phyloP scores from a whole-genome alignment of 1,139 yeast genomes.

The Scheffersomyces titani region DNA sequence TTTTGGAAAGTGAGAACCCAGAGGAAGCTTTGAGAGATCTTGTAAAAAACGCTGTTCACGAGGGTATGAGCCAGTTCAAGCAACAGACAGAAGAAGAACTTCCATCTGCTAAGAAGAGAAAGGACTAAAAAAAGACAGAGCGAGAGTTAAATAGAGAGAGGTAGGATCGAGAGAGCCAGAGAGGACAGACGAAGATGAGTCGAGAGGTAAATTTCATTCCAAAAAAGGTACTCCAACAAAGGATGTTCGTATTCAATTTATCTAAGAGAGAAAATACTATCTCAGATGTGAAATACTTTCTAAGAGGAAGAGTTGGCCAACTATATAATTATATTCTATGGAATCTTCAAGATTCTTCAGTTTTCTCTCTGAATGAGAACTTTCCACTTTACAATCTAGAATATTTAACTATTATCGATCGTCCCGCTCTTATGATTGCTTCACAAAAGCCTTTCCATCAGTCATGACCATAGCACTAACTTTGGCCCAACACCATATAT shows the following conservation, averaged over 20 bases:
- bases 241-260: background rate
- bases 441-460: background rate
- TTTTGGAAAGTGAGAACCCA: constrained; percentile 74
- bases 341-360: no score
- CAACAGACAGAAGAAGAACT: constrained; percentile 14
- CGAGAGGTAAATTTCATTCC: background rate
- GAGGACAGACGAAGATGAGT: background rate
- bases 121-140: constrained; percentile 8
- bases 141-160: background rate
- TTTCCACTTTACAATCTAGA: background rate
- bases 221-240: no score
- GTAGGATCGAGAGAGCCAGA: background rate
- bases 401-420: background rate
- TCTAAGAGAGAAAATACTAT: background rate
- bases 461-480: background rate
- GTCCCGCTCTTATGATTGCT: background rate
- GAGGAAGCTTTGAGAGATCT: constrained; percentile 75
- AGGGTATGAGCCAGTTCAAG: constrained; percentile 38
- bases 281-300: no score
- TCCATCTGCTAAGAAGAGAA: constrained; percentile 26
- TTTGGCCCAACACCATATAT: background rate
- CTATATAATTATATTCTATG: background rate
- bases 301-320: background rate
- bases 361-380: background rate
- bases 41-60: constrained; percentile 64